A percentile compares a stretch with the other conserved stretches of the same genome.
Conservation (phyloP, 140 eudicot genomes). For the Eryngium alpinum region DNA sequence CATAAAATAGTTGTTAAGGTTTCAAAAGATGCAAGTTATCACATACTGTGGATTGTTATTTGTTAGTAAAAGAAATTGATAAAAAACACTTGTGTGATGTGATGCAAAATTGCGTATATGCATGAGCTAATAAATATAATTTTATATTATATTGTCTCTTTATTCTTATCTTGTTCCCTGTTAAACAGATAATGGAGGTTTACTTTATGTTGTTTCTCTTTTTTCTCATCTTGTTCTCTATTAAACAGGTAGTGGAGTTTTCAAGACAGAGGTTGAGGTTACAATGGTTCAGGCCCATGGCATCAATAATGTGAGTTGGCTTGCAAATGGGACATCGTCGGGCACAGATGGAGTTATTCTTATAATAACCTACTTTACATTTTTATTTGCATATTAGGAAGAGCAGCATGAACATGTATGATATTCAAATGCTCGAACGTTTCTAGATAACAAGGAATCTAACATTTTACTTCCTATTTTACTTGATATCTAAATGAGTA, state of each 20-base stretch:
- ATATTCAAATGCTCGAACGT: background rate
- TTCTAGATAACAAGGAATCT: too few species aligned
- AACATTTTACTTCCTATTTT: too few species aligned
- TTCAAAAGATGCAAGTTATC: too few species aligned
- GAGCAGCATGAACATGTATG: background rate
- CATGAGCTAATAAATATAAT: too few species aligned
- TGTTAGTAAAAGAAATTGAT: too few species aligned
- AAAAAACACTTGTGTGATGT: too few species aligned
- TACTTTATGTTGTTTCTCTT: too few species aligned
- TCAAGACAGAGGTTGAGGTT: constrained; percentile 87
- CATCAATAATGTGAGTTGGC: constrained; percentile 28
- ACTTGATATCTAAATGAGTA: background rate
- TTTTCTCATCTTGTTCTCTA: background rate
- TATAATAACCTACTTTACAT: background rate
- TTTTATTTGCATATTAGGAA: background rate
- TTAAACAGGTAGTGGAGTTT: constrained; percentile 47
- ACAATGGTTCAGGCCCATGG: constrained; percentile 70
- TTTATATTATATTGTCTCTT: too few species aligned
- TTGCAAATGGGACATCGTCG: background rate
- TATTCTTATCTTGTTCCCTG: background rate
- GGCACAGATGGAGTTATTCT: background rate
- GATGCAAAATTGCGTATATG: too few species aligned
- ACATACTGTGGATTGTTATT: too few species aligned
- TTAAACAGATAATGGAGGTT: constrained; percentile 46
- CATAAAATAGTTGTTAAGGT: too few species aligned